Evolutionary conservation across 192 early-diverging fungal genomes (phyloP), one percentile per base, ranked within the genome.

Genomic region (Obelidium mucronatum): DNA sequence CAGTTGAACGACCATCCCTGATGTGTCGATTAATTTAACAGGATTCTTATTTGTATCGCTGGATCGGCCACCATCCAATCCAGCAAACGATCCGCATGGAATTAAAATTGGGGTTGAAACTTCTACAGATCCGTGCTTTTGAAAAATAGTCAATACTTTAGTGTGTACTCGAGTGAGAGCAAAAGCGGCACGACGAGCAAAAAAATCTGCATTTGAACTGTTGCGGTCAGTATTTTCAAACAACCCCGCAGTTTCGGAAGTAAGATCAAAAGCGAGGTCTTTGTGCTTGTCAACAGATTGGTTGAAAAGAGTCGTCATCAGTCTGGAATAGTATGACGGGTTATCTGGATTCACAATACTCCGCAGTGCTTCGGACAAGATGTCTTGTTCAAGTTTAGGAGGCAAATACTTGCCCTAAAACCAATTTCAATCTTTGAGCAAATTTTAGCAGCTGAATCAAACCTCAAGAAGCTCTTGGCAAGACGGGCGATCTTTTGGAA

Each of bases 201-300:
- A 88, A 87, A 81, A 71, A 84, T 88, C 6, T 51, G 67, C 24
- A 69, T 51, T 44, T 6, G 19, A 24, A 4, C 44, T 48, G 8
- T 6, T 48, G 8, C 44, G 44, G 11, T 48, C 44, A 39, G 42
- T 31, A 83, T 53, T 19, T n/a, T 30, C 39, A 44, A 40, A 24
- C 28, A 33, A 76, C 30, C 28, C 17, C 54, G 76, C 55, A 70
- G 80, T 80, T 11, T 74, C 84, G 35, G 89, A n/a, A 24, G 71
- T 90, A 76, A 90, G 95, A 63, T 98, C 97, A 74, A 93, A 97
- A 2, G 94, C 93, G 76, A 93, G 92, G 63, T 96, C 97, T 67
- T 95, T 95, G 79, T 93, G 93, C 67, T 87, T 86, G 83, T 95
- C 93, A 0, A 91, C 82, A 13, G 85, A 80, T 67, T 92, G 93